These are phyloP conservation scores for Lactarius hatsudake DNA, from an alignment of 768 basidiomycete genomes.

Conservation along the genomic window DNA sequence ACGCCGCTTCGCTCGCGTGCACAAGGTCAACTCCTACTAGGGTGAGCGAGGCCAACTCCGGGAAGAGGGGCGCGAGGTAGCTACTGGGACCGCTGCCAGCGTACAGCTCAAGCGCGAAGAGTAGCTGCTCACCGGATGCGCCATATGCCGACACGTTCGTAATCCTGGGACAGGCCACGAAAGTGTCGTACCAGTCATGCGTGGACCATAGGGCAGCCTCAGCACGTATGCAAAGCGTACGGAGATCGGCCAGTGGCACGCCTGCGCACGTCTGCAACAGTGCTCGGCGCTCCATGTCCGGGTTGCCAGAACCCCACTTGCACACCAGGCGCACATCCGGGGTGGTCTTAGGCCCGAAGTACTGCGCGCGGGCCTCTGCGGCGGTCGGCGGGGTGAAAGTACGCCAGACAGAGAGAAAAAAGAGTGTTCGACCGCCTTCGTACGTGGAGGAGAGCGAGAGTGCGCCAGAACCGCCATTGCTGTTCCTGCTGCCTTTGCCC, in stretches of 20 bases:
- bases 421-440: slow-evolving; percentile 9
- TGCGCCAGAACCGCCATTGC: slow-evolving; percentile 4
- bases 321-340: slow-evolving; percentile 14
- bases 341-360: slow-evolving; percentile 3
- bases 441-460: slow-evolving; percentile 9
- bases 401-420: slow-evolving; percentile 16
- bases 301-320: slow-evolving; percentile 14
- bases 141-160: slow-evolving; percentile 16
- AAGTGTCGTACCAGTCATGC: slow-evolving; percentile 18
- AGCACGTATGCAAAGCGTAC: slow-evolving; percentile 4
- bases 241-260: slow-evolving; percentile 11
- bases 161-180: slow-evolving; percentile 9
- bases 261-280: slow-evolving; percentile 1
- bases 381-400: slow-evolving; percentile 10
- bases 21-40: slow-evolving; percentile 14
- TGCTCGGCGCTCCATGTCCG: slow-evolving; percentile 15
- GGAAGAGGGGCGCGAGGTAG: slow-evolving; percentile 1
- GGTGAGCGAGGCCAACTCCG: slow-evolving; percentile 18
- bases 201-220: slow-evolving; percentile 8
- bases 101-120: slow-evolving; percentile 4
- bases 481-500: background rate
- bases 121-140: slow-evolving; percentile 9
- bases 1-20: slow-evolving; percentile 1
- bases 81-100: background rate
- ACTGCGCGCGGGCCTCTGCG: slow-evolving; percentile 8